phyloP scores from a whole-genome alignment of 2,329 filamentous ascomycete genomes.

The Diplodia mutila region DNA sequence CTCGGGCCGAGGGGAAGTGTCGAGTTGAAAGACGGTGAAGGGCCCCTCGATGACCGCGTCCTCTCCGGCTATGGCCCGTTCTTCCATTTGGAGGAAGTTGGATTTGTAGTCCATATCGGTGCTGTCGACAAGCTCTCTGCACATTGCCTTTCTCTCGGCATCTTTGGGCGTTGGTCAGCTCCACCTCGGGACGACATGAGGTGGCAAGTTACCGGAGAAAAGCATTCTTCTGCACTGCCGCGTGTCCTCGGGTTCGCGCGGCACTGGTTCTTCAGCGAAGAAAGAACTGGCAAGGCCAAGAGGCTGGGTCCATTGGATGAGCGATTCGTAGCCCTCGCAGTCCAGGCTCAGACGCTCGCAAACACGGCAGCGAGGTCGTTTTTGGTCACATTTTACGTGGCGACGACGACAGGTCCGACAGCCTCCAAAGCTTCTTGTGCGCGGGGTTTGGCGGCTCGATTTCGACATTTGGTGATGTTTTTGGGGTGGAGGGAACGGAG shows the following conservation, averaged over 20 bases:
- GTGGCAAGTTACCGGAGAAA: background rate
- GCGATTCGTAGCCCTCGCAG: conserved; percentile 9
- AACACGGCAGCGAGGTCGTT: background rate
- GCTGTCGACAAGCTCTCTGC: background rate
- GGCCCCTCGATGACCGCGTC: background rate
- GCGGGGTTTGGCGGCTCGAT: background rate
- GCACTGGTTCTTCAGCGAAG: background rate
- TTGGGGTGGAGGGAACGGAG: background rate
- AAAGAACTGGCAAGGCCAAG: conserved; percentile 5
- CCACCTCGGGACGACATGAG: background rate
- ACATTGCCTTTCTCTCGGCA: conserved; percentile 12
- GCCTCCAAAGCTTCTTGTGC: conserved; percentile 2
- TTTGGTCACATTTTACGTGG: conserved; percentile 17
- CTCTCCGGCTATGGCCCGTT: background rate
- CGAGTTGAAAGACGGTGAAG: background rate
- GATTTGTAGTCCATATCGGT: background rate
- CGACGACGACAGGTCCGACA: conserved; percentile 14
- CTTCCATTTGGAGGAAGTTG: background rate
- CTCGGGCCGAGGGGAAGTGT: background rate
- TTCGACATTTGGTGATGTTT: conserved; percentile 4
- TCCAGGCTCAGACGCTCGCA: conserved; percentile 12
- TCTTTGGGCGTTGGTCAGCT: background rate
- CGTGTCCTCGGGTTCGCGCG: background rate
- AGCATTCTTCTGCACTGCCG: conserved; percentile 6
- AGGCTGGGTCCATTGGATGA: conserved; percentile 13